Conservation (phyloP, 345 rosid species). For the Psidium friedrichsthalianum region DNA sequence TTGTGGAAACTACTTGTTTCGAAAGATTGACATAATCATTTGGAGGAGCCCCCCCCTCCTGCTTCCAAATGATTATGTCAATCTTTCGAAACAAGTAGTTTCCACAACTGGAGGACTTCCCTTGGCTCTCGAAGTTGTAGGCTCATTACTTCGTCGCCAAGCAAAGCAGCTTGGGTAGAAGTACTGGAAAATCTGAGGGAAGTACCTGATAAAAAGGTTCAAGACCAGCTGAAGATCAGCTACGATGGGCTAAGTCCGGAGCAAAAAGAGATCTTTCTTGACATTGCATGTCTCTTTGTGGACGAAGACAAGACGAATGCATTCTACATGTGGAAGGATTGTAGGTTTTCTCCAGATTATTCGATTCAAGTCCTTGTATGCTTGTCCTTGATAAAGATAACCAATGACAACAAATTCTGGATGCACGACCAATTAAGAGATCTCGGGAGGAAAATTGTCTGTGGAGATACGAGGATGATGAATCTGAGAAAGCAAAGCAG, state of each 20-base stretch:
- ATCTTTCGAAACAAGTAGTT: neutral
- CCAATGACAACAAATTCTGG: neutral
- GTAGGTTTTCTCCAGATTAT: neutral
- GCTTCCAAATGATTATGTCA: neutral
- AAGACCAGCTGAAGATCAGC: neutral
- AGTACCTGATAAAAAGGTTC: neutral
- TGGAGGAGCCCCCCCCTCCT: too few relatives aligned
- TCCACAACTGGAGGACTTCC: neutral
- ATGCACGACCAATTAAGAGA: neutral
- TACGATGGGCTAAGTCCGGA: neutral
- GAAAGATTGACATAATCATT: neutral
- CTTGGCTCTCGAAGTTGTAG: neutral
- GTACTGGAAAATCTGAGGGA: neutral
- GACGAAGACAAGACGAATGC: neutral
- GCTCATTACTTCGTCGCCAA: neutral
- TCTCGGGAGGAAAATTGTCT: neutral
- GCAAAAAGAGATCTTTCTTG: neutral
- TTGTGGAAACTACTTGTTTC: neutral
- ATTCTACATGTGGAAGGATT: neutral
- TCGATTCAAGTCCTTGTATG: neutral
- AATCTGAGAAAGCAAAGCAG: neutral
- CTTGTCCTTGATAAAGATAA: neutral
- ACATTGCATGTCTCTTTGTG: neutral
- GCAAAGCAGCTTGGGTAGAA: neutral
- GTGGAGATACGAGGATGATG: neutral